phyloP scores from a whole-genome alignment of 164 flowering plant genomes.

The Euptelea pleiosperma region DNA sequence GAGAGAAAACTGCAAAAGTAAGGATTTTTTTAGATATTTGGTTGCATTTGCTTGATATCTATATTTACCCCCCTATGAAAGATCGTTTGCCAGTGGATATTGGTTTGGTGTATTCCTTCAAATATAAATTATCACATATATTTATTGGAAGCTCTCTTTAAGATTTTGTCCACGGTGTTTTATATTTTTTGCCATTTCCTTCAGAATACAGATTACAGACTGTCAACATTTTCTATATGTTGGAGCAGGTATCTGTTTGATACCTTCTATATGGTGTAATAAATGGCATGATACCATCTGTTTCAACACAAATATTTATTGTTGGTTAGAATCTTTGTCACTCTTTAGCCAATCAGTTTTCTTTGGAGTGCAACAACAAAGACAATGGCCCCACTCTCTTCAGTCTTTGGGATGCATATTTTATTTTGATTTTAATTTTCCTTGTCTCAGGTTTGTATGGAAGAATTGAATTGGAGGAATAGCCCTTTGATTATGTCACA shows the following conservation, averaged over 20 bases:
- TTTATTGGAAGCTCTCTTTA: neutral
- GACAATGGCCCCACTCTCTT: neutral
- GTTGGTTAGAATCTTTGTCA: too few species aligned
- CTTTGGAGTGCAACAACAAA: neutral
- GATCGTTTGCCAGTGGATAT: neutral
- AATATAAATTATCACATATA: too few species aligned
- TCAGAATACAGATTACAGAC: too few species aligned
- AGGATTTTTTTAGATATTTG: slow-evolving; percentile 8
- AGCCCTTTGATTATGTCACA: slow-evolving; percentile 97
- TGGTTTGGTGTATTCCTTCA: too few species aligned
- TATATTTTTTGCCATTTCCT: too few species aligned
- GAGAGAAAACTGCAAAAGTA: slow-evolving; percentile 67
- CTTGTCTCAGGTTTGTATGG: slow-evolving; percentile 61
- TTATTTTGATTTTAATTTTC: slow-evolving; percentile 4
- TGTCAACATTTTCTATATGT: too few species aligned
- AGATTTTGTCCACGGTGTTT: neutral
- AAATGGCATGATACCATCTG: too few species aligned
- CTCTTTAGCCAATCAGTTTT: neutral
- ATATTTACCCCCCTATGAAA: too few species aligned
- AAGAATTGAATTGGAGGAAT: slow-evolving; percentile 78
- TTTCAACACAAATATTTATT: too few species aligned
- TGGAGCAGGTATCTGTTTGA: too few species aligned
- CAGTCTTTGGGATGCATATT: neutral
- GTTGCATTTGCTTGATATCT: neutral
- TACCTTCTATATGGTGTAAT: too few species aligned